Evolutionary conservation across 805 yeast species (phyloP), one percentile per base, ranked within the genome.

Genomic region (Saccharomycopsis sp.): DNA sequence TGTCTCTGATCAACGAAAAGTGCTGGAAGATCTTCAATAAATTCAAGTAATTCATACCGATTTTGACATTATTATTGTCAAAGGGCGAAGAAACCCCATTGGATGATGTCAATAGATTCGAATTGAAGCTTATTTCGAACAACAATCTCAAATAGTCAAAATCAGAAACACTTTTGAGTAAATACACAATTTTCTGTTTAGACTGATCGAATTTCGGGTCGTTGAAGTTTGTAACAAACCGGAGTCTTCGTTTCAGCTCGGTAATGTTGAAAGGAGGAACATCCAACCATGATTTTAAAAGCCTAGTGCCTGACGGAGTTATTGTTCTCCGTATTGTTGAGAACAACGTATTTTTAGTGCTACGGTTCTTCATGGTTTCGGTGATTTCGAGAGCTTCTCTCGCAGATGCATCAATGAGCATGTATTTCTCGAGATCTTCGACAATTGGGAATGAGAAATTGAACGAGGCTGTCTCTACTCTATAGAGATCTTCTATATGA

Each of bases 381-480:
- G 81, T 80, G 23, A 91, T 71, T 66, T 91, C 97, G 35, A 91
- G 73, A 2, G 93, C 89, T 53, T 84, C 84, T 15, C 88, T 76
- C 0, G 96, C 88, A 58, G 92, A 72, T 0, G 93, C 77, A 67
- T 93, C 98, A 67, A 93, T 86, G 59, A 86, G 89, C 80, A 93
- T 78, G 15, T 79, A 75, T 2, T 79, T 72, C 2, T 75, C 73
- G 5, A 82, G 78, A 57, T 77, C 65, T 53, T 83, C 81, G 55
- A 82, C 77, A 20, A 75, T 72, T 0, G 99, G 99, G 1, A 83
- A 67, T 57, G 85, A 87, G 34, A 92, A 76, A 55, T 83, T 80
- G 7, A 86, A 75, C 12, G 58, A 55, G 2, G 29, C 29, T 2
- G 47, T 23, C 2, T 53, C 47, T 22, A 56, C 42, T 34, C 53